A percentile compares a stretch with the other conserved stretches of the same genome.
Evolutionary conservation across 2,329 filamentous ascomycete species (phyloP).

Genomic region (Trichophyton schoenleinii): DNA sequence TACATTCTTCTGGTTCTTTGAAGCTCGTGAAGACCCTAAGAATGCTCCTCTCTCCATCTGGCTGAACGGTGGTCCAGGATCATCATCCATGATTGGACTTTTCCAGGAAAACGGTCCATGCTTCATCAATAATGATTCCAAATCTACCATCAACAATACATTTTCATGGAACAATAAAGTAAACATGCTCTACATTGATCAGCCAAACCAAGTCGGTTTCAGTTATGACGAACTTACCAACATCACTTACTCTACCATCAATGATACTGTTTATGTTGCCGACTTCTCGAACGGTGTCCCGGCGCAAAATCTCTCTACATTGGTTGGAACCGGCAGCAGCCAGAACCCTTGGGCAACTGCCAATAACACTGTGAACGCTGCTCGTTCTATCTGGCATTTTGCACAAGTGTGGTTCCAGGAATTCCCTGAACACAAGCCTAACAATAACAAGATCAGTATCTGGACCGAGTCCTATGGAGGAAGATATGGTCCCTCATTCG

Average conservation of each 20-base stretch:
- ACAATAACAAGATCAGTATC: constrained; percentile 39
- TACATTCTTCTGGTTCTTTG: constrained; percentile 36
- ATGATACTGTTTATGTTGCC: background rate
- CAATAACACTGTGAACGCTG: constrained; percentile 41
- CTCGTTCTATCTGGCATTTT: constrained; percentile 47
- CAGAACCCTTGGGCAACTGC: constrained; percentile 33
- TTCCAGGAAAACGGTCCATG: constrained; percentile 36
- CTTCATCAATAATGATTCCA: constrained; percentile 29
- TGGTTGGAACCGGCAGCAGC: constrained; percentile 41
- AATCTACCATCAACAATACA: constrained; percentile 32
- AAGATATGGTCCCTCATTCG: constrained; percentile 32
- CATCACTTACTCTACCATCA: constrained; percentile 21
- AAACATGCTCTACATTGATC: constrained; percentile 58
- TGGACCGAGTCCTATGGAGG: constrained; percentile 38
- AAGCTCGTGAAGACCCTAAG: constrained; percentile 33
- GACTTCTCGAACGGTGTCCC: constrained; percentile 19
- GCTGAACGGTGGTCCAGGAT: constrained; percentile 39
- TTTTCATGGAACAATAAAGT: constrained; percentile 45
- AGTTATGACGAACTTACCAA: constrained; percentile 39
- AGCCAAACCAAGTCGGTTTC: constrained; percentile 49
- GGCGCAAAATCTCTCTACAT: constrained; percentile 37
- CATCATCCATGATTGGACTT: constrained; percentile 30
- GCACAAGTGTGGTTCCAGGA: constrained; percentile 50
- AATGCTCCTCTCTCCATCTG: constrained; percentile 35
- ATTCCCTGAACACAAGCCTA: constrained; percentile 50